Base-by-base conservation (phyloP, 805 yeast genomes). In the Saccharomycopsis oosterbeekiorum region DNA sequence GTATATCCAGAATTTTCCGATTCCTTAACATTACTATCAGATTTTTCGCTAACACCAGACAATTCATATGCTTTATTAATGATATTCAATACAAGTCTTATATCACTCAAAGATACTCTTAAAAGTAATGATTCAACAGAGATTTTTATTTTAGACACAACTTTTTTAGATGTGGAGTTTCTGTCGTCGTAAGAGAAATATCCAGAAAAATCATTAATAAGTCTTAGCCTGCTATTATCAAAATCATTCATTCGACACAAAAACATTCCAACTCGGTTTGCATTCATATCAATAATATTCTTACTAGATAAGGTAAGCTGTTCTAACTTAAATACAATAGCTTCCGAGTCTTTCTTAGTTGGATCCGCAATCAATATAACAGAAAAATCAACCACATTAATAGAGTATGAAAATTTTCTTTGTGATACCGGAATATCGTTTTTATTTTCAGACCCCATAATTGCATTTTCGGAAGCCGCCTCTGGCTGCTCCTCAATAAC, bases 171-270 rank as follows among this genome's bases (percentile, higher is more conserved):
- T 0, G 85, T 80, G 0, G 96, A 83, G 4, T 86, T 86, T 55
- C 90, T 76, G 9, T 81, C 78, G 68, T 93, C 97, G 60, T 88
- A 74, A 0, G 89, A 82, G 60, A 88, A 78, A 1, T 91, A 83
- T 1, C 90, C 74, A 1, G 96, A 87, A 71, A 93, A 94, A 67
- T 94, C 97, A 71, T 94, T 97, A 62, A 94, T 78, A 36, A 94
- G 80, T 60, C 97, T 76, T 58, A 91, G 75, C 59, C 85, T 78
- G 60, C 79, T 79, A 11, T 80, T 79, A n/a, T 85, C 85, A 58
- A 78, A 79, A 4, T 80, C 70, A 65, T 85, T 80, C 96, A 94
- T 91, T 26, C 77, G 79, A 56, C 91, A 83, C 62, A 94, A 74
- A 68, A 88, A 94, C 86, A 94, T 83, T 1, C 98, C 97, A 59